Evolutionary conservation across 345 rosid species (phyloP), one percentile per base, ranked within the genome.

Genomic region (Murraya paniculata): DNA sequence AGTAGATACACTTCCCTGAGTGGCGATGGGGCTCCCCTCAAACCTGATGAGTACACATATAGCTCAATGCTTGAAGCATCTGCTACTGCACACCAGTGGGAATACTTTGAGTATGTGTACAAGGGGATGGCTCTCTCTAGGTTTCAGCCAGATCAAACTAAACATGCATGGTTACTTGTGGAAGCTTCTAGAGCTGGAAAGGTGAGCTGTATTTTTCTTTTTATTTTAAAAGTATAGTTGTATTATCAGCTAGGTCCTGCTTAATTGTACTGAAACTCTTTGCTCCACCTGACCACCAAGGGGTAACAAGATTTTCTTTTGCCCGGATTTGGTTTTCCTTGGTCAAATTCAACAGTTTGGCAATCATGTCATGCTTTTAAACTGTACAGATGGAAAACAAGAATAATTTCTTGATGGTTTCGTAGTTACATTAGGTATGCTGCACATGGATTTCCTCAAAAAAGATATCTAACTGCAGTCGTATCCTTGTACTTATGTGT

Each of bases 1-100:
- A 58, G 50, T 38, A 58, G 62, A 60, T 22, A 6, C 30, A 28
- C 21, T 70, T 75, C 81, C 77, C n/a, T 41, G 39, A 73, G 59
- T 56, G 72, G 28, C 22, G 78, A 74, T 28, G 53, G 35, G 64
- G 73, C 79, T 74, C 1, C 74, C 50, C 80, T 89, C 58, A 77
- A 79, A 45, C 94, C 98, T 39, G 90, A 95, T 77, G 86, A 80
- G 81, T 95, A 85, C 85, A 93, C 98, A 1, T 93, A 86, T 79
- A 86, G 89, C 72, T 81, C 88, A 56, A 93, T 95, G 99, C 97
- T 95, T 45, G 95, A 89, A 86, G 94, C 94, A 82, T 92, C 97
- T 59, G 92, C 96, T 59, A 80, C 84, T 61, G 90, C 97, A 21
- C 94, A 86, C 64, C 95, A 91, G 58, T 93, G 98, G 99, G 99